Base-by-base conservation (phyloP, 2,329 filamentous ascomycete genomes). In the Cladosporium sphaerospermum region DNA sequence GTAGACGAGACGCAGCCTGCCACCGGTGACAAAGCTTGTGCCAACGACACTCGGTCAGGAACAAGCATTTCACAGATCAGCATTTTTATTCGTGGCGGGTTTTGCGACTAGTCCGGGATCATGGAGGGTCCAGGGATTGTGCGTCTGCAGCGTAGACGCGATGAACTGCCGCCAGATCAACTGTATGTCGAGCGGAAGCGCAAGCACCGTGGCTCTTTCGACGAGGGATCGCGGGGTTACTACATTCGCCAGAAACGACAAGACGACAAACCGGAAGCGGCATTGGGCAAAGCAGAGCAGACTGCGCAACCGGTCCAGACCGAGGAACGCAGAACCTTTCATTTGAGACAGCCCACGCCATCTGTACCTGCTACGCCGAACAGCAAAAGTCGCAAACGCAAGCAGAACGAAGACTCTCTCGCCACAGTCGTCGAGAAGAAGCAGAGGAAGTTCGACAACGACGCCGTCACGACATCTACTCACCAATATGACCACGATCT, bases 181-280 rank as follows among this genome's bases (percentile, higher is more conserved):
- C 54, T 67, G 37, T 46, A 65, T 34, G 54, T 67, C 18, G 60
- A 65, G 54, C 45, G 56, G 14, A 66, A 66, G 57, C 62, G 58
- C 39, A 58, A 53, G 54, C 31, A 45, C 14, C 45, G 54, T 28
- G 53, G 51, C 11, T 48, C 41, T 10, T 50, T 56, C 18, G 57
- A 57, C 18, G 56, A 54, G 33, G 54, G 56, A 18, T 23, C 23
- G n/a, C 18, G 39, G 33, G 37, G n/a, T 28, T 34, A 18, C n/a
- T 56, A 44, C 50, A 55, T 53, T 41, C 33, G 39, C 13, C 33
- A 47, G 28, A 53, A 52, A 33, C 45, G 13, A 31, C 14, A 46
- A 28, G 13, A 32, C 11, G 32, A 42, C 14, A 9, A 3, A 9
- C 31, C n/a, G 32, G 19, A 32, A 34, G 33, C 43, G n/a, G 32